A percentile compares a stretch with the other conserved stretches of the same genome.
These are phyloP conservation scores for Penicillium alfredii DNA, from an alignment of 495 filamentous ascomycete genomes.

Conservation along the genomic window DNA sequence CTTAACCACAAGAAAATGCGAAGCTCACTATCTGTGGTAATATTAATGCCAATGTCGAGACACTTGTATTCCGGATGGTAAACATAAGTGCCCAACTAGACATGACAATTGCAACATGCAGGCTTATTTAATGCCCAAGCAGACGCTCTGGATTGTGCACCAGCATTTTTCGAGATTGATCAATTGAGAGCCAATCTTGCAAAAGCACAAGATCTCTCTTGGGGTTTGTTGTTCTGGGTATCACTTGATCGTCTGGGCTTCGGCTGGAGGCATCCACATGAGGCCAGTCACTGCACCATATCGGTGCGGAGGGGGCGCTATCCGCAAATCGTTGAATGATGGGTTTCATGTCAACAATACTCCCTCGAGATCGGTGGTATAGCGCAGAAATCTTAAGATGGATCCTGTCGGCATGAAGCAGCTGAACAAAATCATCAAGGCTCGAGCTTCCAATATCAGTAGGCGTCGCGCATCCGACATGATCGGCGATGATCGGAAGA, in stretches of 20 bases:
- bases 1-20: background rate
- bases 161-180: slow-evolving; percentile 11
- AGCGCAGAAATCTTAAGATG: slow-evolving; percentile 15
- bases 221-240: slow-evolving; percentile 1
- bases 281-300: slow-evolving; percentile 23
- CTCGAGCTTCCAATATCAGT: slow-evolving; percentile 4
- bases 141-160: slow-evolving; percentile 10
- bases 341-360: slow-evolving; percentile 9
- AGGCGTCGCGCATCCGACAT: slow-evolving; percentile 8
- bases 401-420: slow-evolving; percentile 9
- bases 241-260: background rate
- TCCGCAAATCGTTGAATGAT: slow-evolving; percentile 11
- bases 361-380: slow-evolving; percentile 7
- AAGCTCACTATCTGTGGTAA: background rate
- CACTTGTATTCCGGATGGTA: background rate
- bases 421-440: slow-evolving; percentile 6
- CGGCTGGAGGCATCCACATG: slow-evolving; percentile 12
- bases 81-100: background rate
- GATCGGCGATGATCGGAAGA: slow-evolving; percentile 14
- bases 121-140: slow-evolving; percentile 2
- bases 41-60: background rate
- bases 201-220: slow-evolving; percentile 5
- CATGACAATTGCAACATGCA: background rate
- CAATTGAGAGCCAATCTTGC: slow-evolving; percentile 7
- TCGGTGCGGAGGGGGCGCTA: slow-evolving; percentile 3